Percentiles rank a stretch among this genome's conserved stretches.
phyloP scores from a whole-genome alignment of 768 basidiomycete genomes.

The Amanita rimosa region DNA sequence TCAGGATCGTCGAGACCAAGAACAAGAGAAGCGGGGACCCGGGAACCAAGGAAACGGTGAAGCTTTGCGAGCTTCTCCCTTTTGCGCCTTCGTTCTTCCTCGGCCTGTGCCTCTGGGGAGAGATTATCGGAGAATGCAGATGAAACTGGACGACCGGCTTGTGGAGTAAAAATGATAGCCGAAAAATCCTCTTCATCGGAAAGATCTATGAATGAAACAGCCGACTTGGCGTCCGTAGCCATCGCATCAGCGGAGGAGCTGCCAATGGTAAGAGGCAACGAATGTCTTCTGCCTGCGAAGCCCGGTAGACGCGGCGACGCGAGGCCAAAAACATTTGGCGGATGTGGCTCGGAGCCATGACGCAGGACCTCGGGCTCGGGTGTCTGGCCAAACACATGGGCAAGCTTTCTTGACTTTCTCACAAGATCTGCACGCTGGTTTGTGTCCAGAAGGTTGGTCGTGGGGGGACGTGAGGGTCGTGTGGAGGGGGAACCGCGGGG shows the following conservation, averaged over 20 bases:
- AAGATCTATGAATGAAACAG: constrained; percentile 53
- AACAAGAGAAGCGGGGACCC: constrained; percentile 61
- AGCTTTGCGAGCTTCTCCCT: constrained; percentile 71
- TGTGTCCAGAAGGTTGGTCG: constrained; percentile 54
- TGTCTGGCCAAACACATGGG: constrained; percentile 68
- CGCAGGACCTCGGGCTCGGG: constrained; percentile 35
- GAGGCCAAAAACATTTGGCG: background rate
- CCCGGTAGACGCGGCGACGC: constrained; percentile 4
- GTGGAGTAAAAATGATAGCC: constrained; percentile 15
- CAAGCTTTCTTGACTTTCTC: constrained; percentile 63
- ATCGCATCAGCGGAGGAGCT: constrained; percentile 20
- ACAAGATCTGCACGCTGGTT: constrained; percentile 64
- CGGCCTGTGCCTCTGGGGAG: constrained; percentile 40
- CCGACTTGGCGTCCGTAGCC: constrained; percentile 17
- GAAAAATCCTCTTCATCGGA: constrained; percentile 48
- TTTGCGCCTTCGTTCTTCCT: constrained; percentile 56
- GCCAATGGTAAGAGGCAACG: constrained; percentile 40
- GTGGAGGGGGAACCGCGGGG: too few relatives aligned
- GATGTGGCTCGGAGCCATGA: constrained; percentile 5
- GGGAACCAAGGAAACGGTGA: constrained; percentile 79
- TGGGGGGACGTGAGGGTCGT: constrained; percentile 27
- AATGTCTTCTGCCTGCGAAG: constrained; percentile 35
- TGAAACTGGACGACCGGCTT: constrained; percentile 24
- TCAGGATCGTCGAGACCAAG: constrained; percentile 32
- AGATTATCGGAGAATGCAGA: constrained; percentile 37